Conservation (phyloP, 2,329 filamentous ascomycete genomes). For the Fusarium irregulare region DNA sequence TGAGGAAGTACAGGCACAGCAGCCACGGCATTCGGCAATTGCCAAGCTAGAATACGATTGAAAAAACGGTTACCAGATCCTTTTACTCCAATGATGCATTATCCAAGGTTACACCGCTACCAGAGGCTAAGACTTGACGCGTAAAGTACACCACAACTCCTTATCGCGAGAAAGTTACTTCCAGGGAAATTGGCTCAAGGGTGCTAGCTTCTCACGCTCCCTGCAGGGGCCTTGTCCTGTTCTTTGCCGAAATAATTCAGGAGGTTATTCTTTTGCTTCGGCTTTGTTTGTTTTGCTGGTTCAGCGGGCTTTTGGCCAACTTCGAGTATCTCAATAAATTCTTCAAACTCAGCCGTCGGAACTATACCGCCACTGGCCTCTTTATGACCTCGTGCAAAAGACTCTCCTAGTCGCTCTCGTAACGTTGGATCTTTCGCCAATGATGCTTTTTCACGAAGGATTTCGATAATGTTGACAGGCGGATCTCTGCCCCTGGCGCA, state of each 20-base stretch:
- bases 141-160: neutral
- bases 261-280: constrained; percentile 65
- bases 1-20: constrained; percentile 4
- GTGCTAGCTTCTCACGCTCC: neutral
- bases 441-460: constrained; percentile 63
- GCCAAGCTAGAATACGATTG: neutral
- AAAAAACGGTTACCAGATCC: neutral
- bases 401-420: constrained; percentile 66
- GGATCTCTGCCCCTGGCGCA: constrained; percentile 64
- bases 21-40: neutral
- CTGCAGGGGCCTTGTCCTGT: neutral
- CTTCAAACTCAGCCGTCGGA: constrained; percentile 69
- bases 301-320: constrained; percentile 65
- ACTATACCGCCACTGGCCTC: constrained; percentile 76
- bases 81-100: neutral
- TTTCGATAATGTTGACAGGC: constrained; percentile 72
- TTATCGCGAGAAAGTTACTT: neutral
- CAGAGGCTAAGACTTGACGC: neutral
- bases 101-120: neutral
- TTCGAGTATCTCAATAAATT: constrained; percentile 68
- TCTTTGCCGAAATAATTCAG: constrained; percentile 65
- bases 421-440: constrained; percentile 53
- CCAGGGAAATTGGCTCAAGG: constrained; percentile 11
- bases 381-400: constrained; percentile 74
- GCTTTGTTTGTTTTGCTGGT: constrained; percentile 42